Evolutionary conservation across 306 rosid genomes (phyloP), one percentile per base, ranked within the genome.

Genomic region (Cucumis cinereus): DNA sequence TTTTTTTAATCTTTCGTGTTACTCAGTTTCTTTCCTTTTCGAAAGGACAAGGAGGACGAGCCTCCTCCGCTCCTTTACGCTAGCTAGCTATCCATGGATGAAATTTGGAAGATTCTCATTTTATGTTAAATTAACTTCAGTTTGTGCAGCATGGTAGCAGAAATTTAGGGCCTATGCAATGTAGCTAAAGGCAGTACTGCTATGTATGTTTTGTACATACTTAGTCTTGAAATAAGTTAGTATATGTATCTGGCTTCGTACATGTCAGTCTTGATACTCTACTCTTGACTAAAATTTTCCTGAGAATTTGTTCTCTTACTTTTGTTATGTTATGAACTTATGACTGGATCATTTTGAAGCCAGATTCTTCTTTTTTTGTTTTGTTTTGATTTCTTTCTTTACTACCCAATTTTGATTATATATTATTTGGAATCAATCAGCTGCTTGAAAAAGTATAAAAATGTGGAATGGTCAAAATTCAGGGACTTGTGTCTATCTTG

Each of bases 101-200:
- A 85, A 78, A 79, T 66, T 68, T 78, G 86, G 88, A 33, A 82
- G 55, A 77, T 81, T 75, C 80, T 81, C 66, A 77, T 56, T 71
- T 62, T 53, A 75, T 80, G 82, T 77, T 80, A 22, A 22, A 77
- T 77, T 86, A 82, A 84, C 84, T 74, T 84, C 84, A 82, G 84
- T 81, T 81, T 85, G 86, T 86, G 87, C 82, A 81, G 86, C 82
- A 79, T 79, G 88, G 78, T 78, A 89, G 82, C 85, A 82, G 80
- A 16, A 40, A 69, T 85, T 82, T 83, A 85, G 77, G 57, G 73
- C 73, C 75, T 24, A 45, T 33, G 75, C 75, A 45, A 45, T 47
- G 56, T 45, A 69, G 75, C 75, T 69, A 0, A 76, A 62, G 78
- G 80, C 69, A 49, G 78, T 62, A 76, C 81, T 84, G 69, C 78